Evolutionary conservation across 805 yeast genomes (phyloP), one percentile per base, ranked within the genome.

Genomic region (Cyberlindnera bimundalis): DNA sequence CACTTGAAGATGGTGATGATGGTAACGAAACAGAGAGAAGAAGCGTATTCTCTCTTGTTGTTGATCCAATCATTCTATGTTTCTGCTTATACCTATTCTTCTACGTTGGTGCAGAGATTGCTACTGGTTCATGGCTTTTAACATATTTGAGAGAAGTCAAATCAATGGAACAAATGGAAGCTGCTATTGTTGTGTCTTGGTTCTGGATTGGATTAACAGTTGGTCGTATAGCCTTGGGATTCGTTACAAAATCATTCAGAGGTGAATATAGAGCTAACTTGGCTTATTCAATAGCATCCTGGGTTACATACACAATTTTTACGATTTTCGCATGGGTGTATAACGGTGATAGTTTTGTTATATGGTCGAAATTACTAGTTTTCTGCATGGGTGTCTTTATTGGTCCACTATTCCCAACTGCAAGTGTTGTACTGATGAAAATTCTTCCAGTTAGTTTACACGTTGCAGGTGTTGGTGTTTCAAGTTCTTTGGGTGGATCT

Each of bases 401-500:
- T 29, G 91, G 90, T 0, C 90, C 90, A 2, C 64, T 78, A 26
- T 84, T 79, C 60, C 89, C 95, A 1, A 79, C 90, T 6, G 76
- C 84, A 0, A 78, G 83, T 37, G 75, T 83, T 11, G 73, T 81
- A 10, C 71, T 87, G 2, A 60, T 84, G 35, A 76, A 78, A 40
- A 64, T 78, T 2, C 58, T 87, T 31, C 95, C 95, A 1, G 60
- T 64, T 20, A 70, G 68, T 29, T 62, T 73, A 38, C 84, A 83
- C 39, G 74, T 84, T 10, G 62, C 77, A 14, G 90, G 88, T 2
- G 71, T 86, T 8, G 90, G 95, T 0, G 67, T 84, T 39, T 76
- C 83, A 17, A 79, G 88, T 41, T 89, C 93, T 0, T 57, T 85
- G 45, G 95, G 95, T 6, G 90, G 93, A 3, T 77, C 81, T 13